phyloP scores from a whole-genome alignment of 768 basidiomycete species.

The Rhodotorula paludigena region DNA sequence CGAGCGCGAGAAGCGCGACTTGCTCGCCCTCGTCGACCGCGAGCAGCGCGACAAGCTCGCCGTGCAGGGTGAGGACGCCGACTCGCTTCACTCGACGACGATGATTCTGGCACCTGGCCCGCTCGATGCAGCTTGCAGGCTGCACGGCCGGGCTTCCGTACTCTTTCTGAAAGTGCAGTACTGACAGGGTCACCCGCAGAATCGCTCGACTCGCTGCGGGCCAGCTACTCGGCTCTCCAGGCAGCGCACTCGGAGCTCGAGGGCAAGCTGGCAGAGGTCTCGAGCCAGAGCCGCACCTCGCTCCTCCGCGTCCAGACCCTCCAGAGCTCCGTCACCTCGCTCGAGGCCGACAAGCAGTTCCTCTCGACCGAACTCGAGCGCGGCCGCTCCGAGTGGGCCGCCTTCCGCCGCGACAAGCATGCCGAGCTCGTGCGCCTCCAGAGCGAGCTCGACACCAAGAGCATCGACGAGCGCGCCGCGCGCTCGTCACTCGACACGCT shows the following conservation, averaged over 20 bases:
- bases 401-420: constrained; percentile 48
- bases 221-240: constrained; percentile 62
- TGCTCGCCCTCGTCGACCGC: constrained; percentile 74
- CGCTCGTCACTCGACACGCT: constrained; percentile 67
- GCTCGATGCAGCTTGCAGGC: constrained; percentile 29
- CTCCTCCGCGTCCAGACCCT: constrained; percentile 35
- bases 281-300: constrained; percentile 10
- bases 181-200: constrained; percentile 12
- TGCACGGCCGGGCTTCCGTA: too few relatives aligned
- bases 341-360: constrained; percentile 78
- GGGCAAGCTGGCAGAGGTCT: constrained; percentile 18
- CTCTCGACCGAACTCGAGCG: constrained; percentile 61
- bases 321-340: constrained; percentile 52
- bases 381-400: constrained; percentile 43
- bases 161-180: constrained; percentile 19
- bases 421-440: constrained; percentile 71
- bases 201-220: constrained; percentile 65
- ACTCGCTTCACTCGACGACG: not conserved
- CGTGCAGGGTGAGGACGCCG: constrained; percentile 68
- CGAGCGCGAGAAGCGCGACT: constrained; percentile 85
- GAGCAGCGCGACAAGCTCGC: constrained; percentile 69
- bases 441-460: constrained; percentile 66
- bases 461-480: constrained; percentile 62
- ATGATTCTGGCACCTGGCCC: constrained; percentile 32
- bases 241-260: constrained; percentile 49